Evolutionary conservation across 176 grass and related monocot species (phyloP).

Genomic region (Aechmea fasciata): DNA sequence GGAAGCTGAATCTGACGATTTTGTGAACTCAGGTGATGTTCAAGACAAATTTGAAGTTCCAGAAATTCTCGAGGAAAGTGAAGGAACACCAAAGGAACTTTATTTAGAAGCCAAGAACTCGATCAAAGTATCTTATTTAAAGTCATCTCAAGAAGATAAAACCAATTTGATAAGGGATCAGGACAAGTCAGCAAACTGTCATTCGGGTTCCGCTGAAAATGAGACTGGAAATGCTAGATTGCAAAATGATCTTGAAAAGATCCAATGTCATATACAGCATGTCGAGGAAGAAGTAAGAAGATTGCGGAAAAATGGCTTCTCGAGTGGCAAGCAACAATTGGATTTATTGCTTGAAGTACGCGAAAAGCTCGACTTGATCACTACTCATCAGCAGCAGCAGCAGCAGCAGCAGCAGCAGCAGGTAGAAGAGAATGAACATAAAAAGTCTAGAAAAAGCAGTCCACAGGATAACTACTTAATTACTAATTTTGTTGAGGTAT

Average conservation of each 20-base stretch:
- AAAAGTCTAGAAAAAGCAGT: background rate
- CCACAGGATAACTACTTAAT: conserved; percentile 9
- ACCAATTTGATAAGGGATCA: background rate
- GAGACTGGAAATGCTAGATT: background rate
- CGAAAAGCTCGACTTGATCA: conserved; percentile 22
- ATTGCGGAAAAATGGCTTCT: conserved; percentile 10
- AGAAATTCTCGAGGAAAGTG: conserved; percentile 13
- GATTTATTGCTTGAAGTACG: conserved; percentile 18
- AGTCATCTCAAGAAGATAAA: background rate
- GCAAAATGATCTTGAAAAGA: conserved; percentile 12
- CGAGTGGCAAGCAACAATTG: conserved; percentile 18
- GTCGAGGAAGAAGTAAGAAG: conserved; percentile 23
- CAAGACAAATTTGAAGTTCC: conserved; percentile 19
- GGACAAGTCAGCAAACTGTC: background rate
- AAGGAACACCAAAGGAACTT: background rate
- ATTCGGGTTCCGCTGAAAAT: background rate
- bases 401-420: background rate
- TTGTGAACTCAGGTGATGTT: background rate
- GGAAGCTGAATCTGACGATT: conserved; percentile 4
- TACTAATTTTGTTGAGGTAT: conserved; percentile 29
- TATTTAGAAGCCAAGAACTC: background rate
- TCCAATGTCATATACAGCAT: conserved; percentile 14
- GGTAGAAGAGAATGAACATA: conserved; percentile 2
- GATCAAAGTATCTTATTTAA: background rate
- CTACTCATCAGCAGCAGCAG: conserved; percentile 11